Conservation (phyloP, 169 alveolate species). For the Plasmodium sp. region DNA sequence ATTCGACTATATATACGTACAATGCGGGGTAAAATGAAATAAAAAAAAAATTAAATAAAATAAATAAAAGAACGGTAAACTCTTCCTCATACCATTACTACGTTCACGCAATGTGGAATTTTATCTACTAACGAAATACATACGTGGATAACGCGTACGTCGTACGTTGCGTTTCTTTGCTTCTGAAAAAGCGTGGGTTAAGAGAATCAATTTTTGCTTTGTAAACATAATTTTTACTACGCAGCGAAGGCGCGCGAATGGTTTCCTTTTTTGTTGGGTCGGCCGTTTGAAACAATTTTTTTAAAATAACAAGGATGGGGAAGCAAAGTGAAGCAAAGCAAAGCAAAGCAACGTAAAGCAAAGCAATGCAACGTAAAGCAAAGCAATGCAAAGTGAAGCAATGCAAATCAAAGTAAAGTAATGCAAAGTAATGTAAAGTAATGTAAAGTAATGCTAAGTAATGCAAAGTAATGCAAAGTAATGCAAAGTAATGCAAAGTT, state of each 20-base stretch:
- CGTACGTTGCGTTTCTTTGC: not conserved
- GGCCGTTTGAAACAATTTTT: not conserved
- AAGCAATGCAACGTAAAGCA: too few relatives aligned
- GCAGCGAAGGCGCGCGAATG: not conserved
- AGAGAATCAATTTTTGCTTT: not conserved
- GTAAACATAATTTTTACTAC: not conserved
- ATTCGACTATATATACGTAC: not conserved
- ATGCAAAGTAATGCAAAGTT: too few relatives aligned
- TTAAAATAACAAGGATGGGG: not conserved
- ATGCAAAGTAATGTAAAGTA: too few relatives aligned
- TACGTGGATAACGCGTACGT: not conserved
- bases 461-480: too few relatives aligned
- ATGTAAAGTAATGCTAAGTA: too few relatives aligned
- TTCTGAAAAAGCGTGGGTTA: not conserved
- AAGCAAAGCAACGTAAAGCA: too few relatives aligned
- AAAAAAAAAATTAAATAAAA: too few relatives aligned
- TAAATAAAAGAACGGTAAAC: not conserved
- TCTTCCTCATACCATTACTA: not conserved
- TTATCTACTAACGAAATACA: not conserved
- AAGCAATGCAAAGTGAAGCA: too few relatives aligned
- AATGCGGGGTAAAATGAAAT: not conserved
- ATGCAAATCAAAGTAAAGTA: too few relatives aligned
- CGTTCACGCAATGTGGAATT: not conserved
- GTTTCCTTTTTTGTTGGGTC: not conserved
- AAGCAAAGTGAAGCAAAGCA: too few relatives aligned